Evolutionary conservation across 805 yeast genomes (phyloP).

Genomic region (Metschnikowia colocasiae): DNA sequence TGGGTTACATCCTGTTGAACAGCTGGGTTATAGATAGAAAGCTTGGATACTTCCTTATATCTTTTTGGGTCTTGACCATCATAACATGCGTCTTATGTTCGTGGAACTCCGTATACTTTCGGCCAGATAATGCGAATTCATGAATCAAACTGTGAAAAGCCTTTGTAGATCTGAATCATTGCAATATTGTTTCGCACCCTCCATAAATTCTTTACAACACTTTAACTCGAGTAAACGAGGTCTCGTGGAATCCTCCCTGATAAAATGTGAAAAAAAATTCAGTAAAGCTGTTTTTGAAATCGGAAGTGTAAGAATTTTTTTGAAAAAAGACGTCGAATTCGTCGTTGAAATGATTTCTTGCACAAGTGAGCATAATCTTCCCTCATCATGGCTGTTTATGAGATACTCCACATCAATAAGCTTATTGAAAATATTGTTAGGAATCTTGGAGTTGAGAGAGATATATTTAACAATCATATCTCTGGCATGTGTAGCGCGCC

Average conservation of each 20-base stretch:
- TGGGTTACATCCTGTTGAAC: conserved; percentile 30
- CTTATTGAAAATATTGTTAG: conserved; percentile 38
- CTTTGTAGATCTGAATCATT: not conserved
- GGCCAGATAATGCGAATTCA: not conserved
- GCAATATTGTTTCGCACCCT: not conserved
- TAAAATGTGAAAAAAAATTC: conserved; percentile 1
- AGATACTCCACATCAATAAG: conserved; percentile 41
- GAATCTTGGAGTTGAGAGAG: conserved; percentile 20
- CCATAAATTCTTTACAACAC: not conserved
- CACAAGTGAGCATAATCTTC: conserved; percentile 26
- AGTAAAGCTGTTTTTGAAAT: conserved; percentile 1
- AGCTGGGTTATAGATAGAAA: conserved; percentile 32
- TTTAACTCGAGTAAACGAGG: not conserved
- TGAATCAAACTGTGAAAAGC: not conserved
- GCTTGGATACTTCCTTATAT: conserved; percentile 21
- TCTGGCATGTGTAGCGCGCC: conserved; percentile 37
- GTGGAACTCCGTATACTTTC: not conserved
- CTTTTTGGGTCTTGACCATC: conserved; percentile 8
- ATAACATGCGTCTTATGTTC: not conserved
- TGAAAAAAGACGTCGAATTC: conserved; percentile 12
- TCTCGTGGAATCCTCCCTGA: not conserved
- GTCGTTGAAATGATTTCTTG: conserved; percentile 27
- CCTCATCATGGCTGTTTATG: conserved; percentile 23
- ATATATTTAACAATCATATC: conserved; percentile 29
- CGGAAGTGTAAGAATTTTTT: conserved; percentile 1